Evolutionary conservation across 2,329 filamentous ascomycete species (phyloP), one percentile per base, ranked within the genome.

Genomic region (Amylocarpus encephaloides): DNA sequence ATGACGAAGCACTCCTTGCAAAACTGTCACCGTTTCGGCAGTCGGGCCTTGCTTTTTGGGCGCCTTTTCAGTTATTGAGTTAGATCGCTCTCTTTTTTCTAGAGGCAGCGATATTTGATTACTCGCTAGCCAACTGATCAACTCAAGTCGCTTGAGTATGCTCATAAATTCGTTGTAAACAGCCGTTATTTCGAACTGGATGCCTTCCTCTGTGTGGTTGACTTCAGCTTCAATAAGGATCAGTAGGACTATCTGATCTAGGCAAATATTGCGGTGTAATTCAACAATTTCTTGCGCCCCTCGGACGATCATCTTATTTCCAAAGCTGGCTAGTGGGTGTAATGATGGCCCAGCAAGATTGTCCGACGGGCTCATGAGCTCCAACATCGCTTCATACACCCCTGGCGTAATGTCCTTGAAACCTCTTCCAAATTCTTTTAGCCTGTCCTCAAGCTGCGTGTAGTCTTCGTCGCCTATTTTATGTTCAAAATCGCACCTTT

Each of bases 211-310:
- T 38, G 85, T 82, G 57, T 83, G 79, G 51, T 91, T 86, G 47
- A 88, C 79, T 63, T 93, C 88, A 35, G 83, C 84, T 65, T 93
- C 86, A 76, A 97, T 85, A 66, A 96, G 90, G 9, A 93, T 78
- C 13, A 95, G 75, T 6, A 98, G 76, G 2, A 93, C 77, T 2
- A 97, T 72, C 51, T 97, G 79, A 62, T 92, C 89, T 55, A 94
- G 82, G 45, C 94, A 81, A 7, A 93, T 74, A 52, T 80, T 80
- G 70, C 83, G 83, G 52, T 86, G 85, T 30, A 88, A 70, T 45
- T 85, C 77, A 6, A 93, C 78, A 11, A 80, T 85, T 64, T 97
- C 90, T 62, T 92, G 86, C 0, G 87, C 82, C 6, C 88, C 85
- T 54, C 83, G 83, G 10, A 95, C 79, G 12, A 90, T 73, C 1